Percentiles rank a stretch among this genome's conserved stretches.
These are phyloP conservation scores for Thyridium curvatum DNA, from an alignment of 2,329 filamentous ascomycete genomes.

Conservation along the genomic window DNA sequence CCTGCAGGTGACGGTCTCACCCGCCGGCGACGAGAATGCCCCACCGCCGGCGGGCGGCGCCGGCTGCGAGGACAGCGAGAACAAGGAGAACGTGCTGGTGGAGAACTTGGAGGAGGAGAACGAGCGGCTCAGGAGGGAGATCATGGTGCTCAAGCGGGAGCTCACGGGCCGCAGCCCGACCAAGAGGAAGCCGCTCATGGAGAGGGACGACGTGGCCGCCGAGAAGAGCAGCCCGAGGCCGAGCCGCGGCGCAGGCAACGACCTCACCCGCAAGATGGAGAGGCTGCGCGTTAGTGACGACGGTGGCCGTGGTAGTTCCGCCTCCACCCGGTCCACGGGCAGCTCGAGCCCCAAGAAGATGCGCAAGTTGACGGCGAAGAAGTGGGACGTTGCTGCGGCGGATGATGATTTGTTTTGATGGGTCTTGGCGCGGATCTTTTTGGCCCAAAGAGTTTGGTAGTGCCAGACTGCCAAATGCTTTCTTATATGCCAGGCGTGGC, in stretches of 20 bases:
- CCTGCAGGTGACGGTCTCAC: slow-evolving; percentile 4
- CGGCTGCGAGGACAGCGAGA: slow-evolving; percentile 38
- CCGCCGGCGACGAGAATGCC: slow-evolving; percentile 35
- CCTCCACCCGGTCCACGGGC: slow-evolving; percentile 9
- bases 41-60: slow-evolving; percentile 27
- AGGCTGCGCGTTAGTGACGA: slow-evolving; percentile 39
- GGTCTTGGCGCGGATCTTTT: too few species aligned
- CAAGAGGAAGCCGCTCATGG: slow-evolving; percentile 49
- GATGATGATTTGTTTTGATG: slow-evolving; percentile 32
- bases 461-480: too few species aligned
- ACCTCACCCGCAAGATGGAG: slow-evolving; percentile 34
- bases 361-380: slow-evolving; percentile 38
- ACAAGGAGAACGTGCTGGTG: slow-evolving; percentile 57
- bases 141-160: slow-evolving; percentile 61
- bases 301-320: slow-evolving; percentile 5
- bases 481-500: too few species aligned
- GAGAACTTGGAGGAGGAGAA: slow-evolving; percentile 67
- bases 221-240: slow-evolving; percentile 5
- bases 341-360: slow-evolving; percentile 45
- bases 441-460: too few species aligned
- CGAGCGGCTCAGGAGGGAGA: slow-evolving; percentile 58
- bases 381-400: slow-evolving; percentile 36
- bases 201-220: slow-evolving; percentile 40
- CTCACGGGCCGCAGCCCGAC: slow-evolving; percentile 56
- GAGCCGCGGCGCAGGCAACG: slow-evolving; percentile 16